A percentile compares a stretch with the other conserved stretches of the same genome.
These are phyloP conservation scores for Excoecaria cochinchinensis DNA, from an alignment of 345 rosid genomes.

Conservation along the genomic window DNA sequence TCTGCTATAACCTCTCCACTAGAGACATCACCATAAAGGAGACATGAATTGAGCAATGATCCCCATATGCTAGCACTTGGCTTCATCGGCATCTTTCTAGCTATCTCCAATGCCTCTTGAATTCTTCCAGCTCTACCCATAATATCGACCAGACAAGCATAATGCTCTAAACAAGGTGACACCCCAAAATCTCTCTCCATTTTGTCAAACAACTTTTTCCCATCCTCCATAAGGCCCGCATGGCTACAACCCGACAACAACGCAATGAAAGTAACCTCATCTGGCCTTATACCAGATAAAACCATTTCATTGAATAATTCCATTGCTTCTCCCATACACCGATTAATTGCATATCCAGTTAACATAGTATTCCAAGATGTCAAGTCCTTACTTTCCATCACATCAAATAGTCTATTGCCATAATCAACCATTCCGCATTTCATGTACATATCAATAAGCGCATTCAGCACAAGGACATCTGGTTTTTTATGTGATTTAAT, in stretches of 20 bases:
- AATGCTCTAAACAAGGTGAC: slow-evolving; percentile 49
- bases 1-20: slow-evolving; percentile 39
- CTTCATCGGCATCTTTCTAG: slow-evolving; percentile 52
- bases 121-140: slow-evolving; percentile 58
- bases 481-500: slow-evolving; percentile 32
- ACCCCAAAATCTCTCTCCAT: slow-evolving; percentile 41
- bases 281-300: slow-evolving; percentile 36
- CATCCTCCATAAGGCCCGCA: slow-evolving; percentile 43
- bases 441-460: slow-evolving; percentile 23
- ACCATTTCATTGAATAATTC: slow-evolving; percentile 44
- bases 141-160: slow-evolving; percentile 58
- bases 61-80: slow-evolving; percentile 58
- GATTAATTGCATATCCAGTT: slow-evolving; percentile 48
- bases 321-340: slow-evolving; percentile 32
- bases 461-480: slow-evolving; percentile 35
- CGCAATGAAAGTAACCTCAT: slow-evolving; percentile 50
- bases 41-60: slow-evolving; percentile 51
- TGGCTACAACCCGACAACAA: slow-evolving; percentile 63
- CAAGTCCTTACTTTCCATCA: slow-evolving; percentile 17
- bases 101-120: slow-evolving; percentile 41
- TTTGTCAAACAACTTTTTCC: slow-evolving; percentile 39
- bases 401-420: slow-evolving; percentile 15
- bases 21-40: slow-evolving; percentile 30
- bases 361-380: slow-evolving; percentile 58
- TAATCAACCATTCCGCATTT: slow-evolving; percentile 17